A percentile compares a stretch with the other conserved stretches of the same genome.
Evolutionary conservation across 345 rosid genomes (phyloP).

Genomic region (Acer negundo): DNA sequence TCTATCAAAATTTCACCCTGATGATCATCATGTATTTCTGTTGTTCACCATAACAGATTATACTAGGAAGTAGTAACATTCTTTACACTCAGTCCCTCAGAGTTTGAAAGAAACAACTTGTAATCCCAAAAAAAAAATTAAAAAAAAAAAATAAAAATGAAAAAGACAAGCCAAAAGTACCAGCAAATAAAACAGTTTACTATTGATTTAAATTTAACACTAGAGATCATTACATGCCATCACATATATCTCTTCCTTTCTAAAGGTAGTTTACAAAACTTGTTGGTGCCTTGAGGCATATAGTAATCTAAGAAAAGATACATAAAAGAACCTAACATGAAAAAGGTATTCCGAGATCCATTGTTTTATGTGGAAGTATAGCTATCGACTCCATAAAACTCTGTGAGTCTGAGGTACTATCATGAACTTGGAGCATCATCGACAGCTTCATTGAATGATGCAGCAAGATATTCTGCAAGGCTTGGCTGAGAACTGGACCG

Average conservation of each 20-base stretch:
- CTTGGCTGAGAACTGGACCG: conserved; percentile 48
- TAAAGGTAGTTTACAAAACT: neutral
- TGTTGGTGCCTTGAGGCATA: neutral
- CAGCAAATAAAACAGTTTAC: neutral
- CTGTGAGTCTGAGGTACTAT: neutral
- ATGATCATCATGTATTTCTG: neutral
- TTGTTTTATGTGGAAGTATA: neutral
- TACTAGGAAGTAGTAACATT: neutral
- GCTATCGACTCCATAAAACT: neutral
- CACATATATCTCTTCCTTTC: neutral
- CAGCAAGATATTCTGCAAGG: conserved; percentile 89
- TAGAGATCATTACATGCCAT: neutral
- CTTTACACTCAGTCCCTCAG: neutral
- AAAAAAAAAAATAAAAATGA: too few species aligned
- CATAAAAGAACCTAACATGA: neutral
- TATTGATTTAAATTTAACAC: neutral
- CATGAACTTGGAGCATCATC: conserved; percentile 35
- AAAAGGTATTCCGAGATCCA: neutral
- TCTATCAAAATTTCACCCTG: too few species aligned
- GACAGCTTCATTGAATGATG: conserved; percentile 63
- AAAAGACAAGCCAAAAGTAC: neutral
- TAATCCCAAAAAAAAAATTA: too few species aligned
- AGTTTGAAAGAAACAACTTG: too few species aligned
- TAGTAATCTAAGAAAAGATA: neutral
- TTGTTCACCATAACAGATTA: neutral